Conservation (phyloP, 2,329 filamentous ascomycete genomes). For the Calonectria montana region DNA sequence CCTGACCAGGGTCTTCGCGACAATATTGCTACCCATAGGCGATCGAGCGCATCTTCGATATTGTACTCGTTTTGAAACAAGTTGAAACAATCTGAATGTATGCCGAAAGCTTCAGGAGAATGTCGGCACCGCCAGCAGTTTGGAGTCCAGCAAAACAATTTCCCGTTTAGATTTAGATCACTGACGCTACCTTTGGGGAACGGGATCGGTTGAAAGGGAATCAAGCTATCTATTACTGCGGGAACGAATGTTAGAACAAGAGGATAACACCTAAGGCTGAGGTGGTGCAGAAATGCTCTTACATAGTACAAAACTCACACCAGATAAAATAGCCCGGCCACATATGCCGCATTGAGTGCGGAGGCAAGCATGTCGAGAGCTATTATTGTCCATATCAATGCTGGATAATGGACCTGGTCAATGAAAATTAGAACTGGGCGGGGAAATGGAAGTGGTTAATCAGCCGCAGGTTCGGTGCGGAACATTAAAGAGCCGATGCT, state of each 20-base stretch:
- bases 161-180: not conserved
- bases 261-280: too few relatives aligned
- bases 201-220: not conserved
- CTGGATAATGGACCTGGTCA: not conserved
- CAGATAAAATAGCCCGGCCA: not conserved
- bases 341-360: constrained; percentile 12
- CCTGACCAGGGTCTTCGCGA: not conserved
- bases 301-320: not conserved
- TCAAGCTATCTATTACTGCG: not conserved
- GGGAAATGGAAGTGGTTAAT: not conserved
- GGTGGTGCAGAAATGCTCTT: not conserved
- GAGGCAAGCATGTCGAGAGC: not conserved
- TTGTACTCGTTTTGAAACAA: not conserved
- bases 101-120: not conserved
- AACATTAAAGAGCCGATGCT: not conserved
- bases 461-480: not conserved
- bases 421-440: not conserved
- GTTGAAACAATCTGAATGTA: not conserved
- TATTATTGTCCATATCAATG: not conserved
- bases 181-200: not conserved
- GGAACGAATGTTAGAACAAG: not conserved
- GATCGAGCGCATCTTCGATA: not conserved
- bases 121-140: not conserved
- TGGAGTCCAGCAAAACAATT: not conserved
- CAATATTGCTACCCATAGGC: not conserved